Percentiles rank a stretch among this genome's conserved stretches.
phyloP scores from a whole-genome alignment of 495 filamentous ascomycete genomes.

The Bacidia gigantensis region DNA sequence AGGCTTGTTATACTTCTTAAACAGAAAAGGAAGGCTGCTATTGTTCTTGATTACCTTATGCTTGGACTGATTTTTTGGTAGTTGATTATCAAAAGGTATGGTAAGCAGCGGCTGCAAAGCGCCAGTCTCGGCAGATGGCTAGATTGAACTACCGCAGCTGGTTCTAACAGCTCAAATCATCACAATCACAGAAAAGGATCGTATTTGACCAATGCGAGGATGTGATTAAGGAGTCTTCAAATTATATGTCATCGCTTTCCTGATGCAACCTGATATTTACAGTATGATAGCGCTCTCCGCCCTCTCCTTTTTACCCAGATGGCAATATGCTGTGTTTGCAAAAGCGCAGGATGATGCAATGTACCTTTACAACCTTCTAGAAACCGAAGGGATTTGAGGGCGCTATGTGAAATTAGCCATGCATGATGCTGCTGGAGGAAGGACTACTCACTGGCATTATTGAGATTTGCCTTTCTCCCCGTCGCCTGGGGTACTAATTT shows the following conservation, averaged over 20 bases:
- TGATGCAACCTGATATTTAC: background rate
- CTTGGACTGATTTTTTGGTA: background rate
- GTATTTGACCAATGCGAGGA: no score
- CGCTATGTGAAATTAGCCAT: conserved; percentile 34
- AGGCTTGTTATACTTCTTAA: background rate
- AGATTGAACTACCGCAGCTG: no score
- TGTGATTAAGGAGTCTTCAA: no score
- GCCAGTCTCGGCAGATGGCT: background rate
- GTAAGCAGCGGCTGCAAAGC: background rate
- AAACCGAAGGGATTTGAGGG: conserved; percentile 91
- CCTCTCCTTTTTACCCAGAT: background rate
- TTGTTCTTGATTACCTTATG: no score
- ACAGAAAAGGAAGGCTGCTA: no score
- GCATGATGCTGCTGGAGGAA: background rate
- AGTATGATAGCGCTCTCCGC: background rate
- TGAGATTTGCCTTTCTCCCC: conserved; percentile 75
- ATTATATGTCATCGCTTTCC: background rate
- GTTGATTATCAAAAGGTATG: background rate
- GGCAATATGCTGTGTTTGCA: background rate
- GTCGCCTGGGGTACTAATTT: conserved; percentile 82
- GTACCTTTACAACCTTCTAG: conserved; percentile 20
- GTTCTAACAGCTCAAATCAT: no score
- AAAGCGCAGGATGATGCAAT: background rate
- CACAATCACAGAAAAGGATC: no score
- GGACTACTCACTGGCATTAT: conserved; percentile 80